Evolutionary conservation across 495 filamentous ascomycete genomes (phyloP).

Genomic region (Penicillium desertorum): DNA sequence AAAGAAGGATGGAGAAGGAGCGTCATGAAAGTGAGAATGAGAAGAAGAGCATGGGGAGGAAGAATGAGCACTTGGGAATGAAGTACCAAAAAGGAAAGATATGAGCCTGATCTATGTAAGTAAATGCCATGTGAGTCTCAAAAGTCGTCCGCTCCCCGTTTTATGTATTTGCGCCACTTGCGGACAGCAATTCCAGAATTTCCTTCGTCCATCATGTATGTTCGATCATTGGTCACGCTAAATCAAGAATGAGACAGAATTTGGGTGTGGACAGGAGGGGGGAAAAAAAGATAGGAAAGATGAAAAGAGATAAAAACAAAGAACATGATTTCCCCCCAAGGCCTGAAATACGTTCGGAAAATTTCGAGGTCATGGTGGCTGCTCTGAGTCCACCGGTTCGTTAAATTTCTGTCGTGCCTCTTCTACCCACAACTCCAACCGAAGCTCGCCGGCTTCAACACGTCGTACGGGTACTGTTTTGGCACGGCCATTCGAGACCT

Average conservation of each 20-base stretch:
- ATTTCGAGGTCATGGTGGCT: conserved; percentile 35
- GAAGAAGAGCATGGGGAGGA: conserved; percentile 16
- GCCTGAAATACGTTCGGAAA: conserved; percentile 12
- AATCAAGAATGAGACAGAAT: conserved; percentile 46
- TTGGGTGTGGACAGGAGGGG: conserved; percentile 24
- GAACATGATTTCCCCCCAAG: conserved; percentile 28
- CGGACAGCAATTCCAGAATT: conserved; percentile 42
- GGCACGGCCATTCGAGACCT: conserved; percentile 45
- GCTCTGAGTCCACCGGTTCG: conserved; percentile 47
- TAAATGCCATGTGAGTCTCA: conserved; percentile 49
- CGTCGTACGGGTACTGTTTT: conserved; percentile 55
- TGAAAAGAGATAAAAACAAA: conserved; percentile 26
- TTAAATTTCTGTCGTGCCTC: conserved; percentile 57
- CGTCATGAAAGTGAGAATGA: conserved; percentile 18
- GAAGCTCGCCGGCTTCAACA: conserved; percentile 54
- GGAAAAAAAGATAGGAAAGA: conserved; percentile 11
- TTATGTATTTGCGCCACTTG: conserved; percentile 49
- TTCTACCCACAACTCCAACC: conserved; percentile 57
- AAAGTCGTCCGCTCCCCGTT: conserved; percentile 47
- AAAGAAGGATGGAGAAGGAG: conserved; percentile 23
- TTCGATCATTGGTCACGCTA: conserved; percentile 54
- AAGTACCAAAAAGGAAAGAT: conserved; percentile 32
- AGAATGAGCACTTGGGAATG: conserved; percentile 16
- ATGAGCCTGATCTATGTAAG: conserved; percentile 48
- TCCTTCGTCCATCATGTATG: conserved; percentile 49